A percentile compares a stretch with the other conserved stretches of the same genome.
Conservation (phyloP, 257 asterid species). For the Solanum acaule region DNA sequence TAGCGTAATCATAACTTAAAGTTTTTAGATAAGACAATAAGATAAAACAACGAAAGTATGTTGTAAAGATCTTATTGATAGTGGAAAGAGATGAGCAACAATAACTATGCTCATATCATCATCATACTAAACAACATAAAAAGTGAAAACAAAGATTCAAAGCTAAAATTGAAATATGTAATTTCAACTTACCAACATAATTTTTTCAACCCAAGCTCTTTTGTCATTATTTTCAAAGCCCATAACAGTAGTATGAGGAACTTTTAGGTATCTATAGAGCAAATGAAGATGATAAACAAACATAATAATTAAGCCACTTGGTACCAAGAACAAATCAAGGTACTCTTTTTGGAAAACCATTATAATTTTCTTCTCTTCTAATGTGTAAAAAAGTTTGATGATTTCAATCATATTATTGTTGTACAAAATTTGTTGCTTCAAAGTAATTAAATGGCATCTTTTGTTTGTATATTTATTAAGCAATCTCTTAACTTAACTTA, state of each 20-base stretch:
- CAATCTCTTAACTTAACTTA: not conserved
- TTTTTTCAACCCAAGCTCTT: conserved; percentile 7
- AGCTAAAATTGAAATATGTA: not conserved
- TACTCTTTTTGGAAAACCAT: not conserved
- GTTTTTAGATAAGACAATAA: not conserved
- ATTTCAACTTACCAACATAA: not conserved
- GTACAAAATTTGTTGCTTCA: not conserved
- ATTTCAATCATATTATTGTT: not conserved
- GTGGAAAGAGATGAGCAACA: not conserved
- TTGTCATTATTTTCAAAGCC: not conserved
- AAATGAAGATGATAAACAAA: not conserved
- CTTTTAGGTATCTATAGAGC: conserved; percentile 1
- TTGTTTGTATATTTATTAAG: not conserved
- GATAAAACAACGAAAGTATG: not conserved
- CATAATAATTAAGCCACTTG: not conserved
- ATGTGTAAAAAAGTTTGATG: not conserved
- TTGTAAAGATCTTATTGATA: not conserved
- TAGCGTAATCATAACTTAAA: not conserved
- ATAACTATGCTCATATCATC: not conserved
- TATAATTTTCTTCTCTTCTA: not conserved
- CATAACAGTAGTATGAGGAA: not conserved
- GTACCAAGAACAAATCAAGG: conserved; percentile 7
- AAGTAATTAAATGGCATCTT: not conserved
- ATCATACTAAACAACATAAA: not conserved
- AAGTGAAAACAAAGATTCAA: not conserved